Evolutionary conservation across 148 eudicot genomes (phyloP), one percentile per base, ranked within the genome.

Genomic region (Cornus suecica): DNA sequence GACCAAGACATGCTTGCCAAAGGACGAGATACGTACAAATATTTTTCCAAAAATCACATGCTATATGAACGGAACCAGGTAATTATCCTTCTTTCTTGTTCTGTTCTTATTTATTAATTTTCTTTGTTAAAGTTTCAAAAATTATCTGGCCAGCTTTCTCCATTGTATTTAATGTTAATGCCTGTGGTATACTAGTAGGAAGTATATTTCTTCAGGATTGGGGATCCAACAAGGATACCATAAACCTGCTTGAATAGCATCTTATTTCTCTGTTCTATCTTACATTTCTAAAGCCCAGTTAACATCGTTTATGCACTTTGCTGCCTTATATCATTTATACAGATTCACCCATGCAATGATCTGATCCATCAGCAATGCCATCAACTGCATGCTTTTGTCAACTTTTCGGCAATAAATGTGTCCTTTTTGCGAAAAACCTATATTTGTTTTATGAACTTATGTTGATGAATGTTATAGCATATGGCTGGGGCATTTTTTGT

Each of bases 61-160:
- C 93, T 96, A 76, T 96, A 96, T 84, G 99, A 96, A 81, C 87
- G 97, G 45, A 96, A 96, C 88, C 99, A 91, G 99, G 99, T 96
- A 83, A 56, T 41, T 24, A 1, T 34, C 56, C 10, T 66, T 24
- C 74, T 42, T 52, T 66, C 70, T 68, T 5, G n/a, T 51, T 73
- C 2, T 76, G 32, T n/a, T 41, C 71, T 18, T 48, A 48, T 48
- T 11, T 48, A 14, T 48, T 37, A 37, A 37, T 37, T 37, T 37
- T 37, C 42, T 37, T 37, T 37, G 6, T 5, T 37, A 37, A 37
- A 8, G 6, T 37, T 37, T 37, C 9, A 10, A 37, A 37, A 37
- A 6, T 3, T 48, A 48, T 2, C 15, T 48, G 54, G 20, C 3
- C 20, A 48, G 54, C 54, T 11, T 48, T 48, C 20, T 48, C 54